A percentile compares a stretch with the other conserved stretches of the same genome.
phyloP scores from a whole-genome alignment of 768 basidiomycete species.

The Mycena alexandri region DNA sequence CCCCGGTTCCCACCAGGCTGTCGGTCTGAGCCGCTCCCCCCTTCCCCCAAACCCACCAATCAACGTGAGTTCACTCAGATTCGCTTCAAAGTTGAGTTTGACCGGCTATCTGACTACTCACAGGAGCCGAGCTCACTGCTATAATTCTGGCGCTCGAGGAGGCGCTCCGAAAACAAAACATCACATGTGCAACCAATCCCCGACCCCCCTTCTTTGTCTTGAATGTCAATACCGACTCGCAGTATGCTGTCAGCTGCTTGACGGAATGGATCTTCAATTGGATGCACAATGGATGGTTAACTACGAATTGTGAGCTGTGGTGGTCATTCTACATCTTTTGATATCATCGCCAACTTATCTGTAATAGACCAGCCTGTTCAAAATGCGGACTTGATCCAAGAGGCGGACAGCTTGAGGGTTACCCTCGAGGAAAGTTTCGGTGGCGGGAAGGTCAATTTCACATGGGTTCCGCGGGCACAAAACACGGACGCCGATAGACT shows the following conservation, averaged over 20 bases:
- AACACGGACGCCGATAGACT: neutral
- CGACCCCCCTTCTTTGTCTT: neutral
- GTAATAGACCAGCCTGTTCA: neutral
- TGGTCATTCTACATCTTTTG: no score
- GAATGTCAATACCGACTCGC: conserved; percentile 6
- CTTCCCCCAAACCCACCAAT: neutral
- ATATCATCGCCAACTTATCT: no score
- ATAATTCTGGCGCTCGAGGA: conserved; percentile 9
- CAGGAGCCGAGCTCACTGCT: conserved; percentile 19
- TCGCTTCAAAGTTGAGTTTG: no score
- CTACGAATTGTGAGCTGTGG: neutral
- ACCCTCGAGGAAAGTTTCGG: neutral
- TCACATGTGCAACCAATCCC: neutral
- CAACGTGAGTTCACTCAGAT: neutral
- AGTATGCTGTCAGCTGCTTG: conserved; percentile 5
- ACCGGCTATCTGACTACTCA: neutral
- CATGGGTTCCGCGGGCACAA: neutral
- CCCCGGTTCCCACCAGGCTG: neutral
- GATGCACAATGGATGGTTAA: neutral
- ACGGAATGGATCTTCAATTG: neutral
- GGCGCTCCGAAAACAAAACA: neutral
- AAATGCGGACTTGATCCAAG: conserved; percentile 8
- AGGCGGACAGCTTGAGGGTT: neutral
- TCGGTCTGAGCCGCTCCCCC: neutral
- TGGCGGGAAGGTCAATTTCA: neutral